Conservation (phyloP, 129 eudicot genomes). For the Pseudognaphalium luteoalbum region DNA sequence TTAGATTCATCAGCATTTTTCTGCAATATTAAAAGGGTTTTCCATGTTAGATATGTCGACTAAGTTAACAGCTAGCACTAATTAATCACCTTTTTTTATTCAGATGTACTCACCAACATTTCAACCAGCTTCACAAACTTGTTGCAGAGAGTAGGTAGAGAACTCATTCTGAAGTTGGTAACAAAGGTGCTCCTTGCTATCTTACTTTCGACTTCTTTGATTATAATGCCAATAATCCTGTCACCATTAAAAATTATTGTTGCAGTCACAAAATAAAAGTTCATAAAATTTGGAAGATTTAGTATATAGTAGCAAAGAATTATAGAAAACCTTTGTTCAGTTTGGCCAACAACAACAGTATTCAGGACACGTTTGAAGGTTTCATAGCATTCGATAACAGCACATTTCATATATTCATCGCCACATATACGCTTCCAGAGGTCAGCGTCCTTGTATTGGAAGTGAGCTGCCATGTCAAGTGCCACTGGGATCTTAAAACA, state of each 20-base stretch:
- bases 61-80: slow-evolving; percentile 38
- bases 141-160: slow-evolving; percentile 82
- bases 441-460: slow-evolving; percentile 77
- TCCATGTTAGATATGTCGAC: not conserved
- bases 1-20: slow-evolving; percentile 12
- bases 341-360: slow-evolving; percentile 71
- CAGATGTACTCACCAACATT: slow-evolving; percentile 57
- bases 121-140: slow-evolving; percentile 76
- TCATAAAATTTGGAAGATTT: slow-evolving; percentile 13
- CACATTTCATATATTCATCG: slow-evolving; percentile 95
- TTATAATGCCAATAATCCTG: slow-evolving; percentile 85
- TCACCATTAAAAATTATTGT: slow-evolving; percentile 18
- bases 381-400: slow-evolving; percentile 96
- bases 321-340: slow-evolving; percentile 75
- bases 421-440: slow-evolving; percentile 96
- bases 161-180: slow-evolving; percentile 72
- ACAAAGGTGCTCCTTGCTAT: slow-evolving; percentile 50
- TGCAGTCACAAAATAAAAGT: not conserved
- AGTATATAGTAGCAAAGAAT: slow-evolving; percentile 17
- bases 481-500: slow-evolving; percentile 87
- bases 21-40: not conserved
- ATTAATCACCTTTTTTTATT: slow-evolving; percentile 27
- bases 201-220: slow-evolving; percentile 77
- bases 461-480: slow-evolving; percentile 91
- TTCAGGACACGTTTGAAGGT: slow-evolving; percentile 85